phyloP scores from a whole-genome alignment of 108 stramenopile genomes.

The Skeletonema tropicum region DNA sequence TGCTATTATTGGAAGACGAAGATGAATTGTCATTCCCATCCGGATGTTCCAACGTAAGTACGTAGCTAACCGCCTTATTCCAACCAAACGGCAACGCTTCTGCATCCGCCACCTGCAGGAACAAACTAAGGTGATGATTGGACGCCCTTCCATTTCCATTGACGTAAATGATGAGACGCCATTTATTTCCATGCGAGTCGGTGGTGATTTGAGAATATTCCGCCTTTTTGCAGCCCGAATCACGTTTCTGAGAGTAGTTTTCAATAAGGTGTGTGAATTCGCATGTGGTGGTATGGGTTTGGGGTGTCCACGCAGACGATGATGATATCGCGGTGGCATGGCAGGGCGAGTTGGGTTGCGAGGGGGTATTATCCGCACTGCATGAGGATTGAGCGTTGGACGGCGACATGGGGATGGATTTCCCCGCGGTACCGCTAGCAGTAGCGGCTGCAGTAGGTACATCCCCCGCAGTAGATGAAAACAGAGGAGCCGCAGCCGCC shows the following conservation, averaged over 20 bases:
- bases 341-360: slow-evolving; percentile 2
- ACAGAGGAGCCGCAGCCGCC: background rate
- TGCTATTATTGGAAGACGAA: slow-evolving; percentile 27
- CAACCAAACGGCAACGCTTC: slow-evolving; percentile 90
- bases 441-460: background rate
- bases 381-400: background rate
- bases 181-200: slow-evolving; percentile 85
- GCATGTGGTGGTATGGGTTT: slow-evolving; percentile 77
- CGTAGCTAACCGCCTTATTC: slow-evolving; percentile 89
- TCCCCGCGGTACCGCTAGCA: background rate
- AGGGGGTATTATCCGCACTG: slow-evolving; percentile 5
- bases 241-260: slow-evolving; percentile 83
- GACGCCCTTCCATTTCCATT: slow-evolving; percentile 88
- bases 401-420: background rate
- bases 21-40: slow-evolving; percentile 18
- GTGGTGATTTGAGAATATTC: slow-evolving; percentile 82
- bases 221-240: slow-evolving; percentile 91
- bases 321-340: background rate
- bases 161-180: slow-evolving; percentile 90
- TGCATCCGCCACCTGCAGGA: slow-evolving; percentile 90
- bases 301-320: slow-evolving; percentile 67
- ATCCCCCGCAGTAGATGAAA: background rate
- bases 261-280: slow-evolving; percentile 89
- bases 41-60: slow-evolving; percentile 88
- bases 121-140: slow-evolving; percentile 89